Conservation (phyloP, 2,329 filamentous ascomycete species). For the Biscogniauxia mediterranea region DNA sequence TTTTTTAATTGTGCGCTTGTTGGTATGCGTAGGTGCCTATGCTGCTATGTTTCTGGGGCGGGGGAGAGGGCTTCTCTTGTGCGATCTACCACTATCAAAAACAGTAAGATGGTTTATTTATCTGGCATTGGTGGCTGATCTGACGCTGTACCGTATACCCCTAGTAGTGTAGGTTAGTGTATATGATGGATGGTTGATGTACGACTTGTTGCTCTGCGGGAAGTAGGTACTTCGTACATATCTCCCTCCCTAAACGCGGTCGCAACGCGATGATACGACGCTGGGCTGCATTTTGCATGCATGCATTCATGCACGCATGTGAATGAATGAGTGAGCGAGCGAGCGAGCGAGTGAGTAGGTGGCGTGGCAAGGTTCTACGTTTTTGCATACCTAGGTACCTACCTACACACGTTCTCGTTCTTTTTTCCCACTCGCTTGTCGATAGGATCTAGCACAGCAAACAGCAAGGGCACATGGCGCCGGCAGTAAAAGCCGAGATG, state of each 20-base stretch:
- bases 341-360: too few species aligned
- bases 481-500: background rate
- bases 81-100: background rate
- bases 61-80: background rate
- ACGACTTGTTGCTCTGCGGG: background rate
- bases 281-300: slow-evolving; percentile 16
- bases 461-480: background rate
- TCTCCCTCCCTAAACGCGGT: slow-evolving; percentile 1
- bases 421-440: background rate
- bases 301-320: slow-evolving; percentile 1
- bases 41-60: too few species aligned
- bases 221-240: background rate
- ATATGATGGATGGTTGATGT: background rate
- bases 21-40: too few species aligned
- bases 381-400: too few species aligned
- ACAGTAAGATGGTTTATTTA: background rate
- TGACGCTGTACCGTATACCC: slow-evolving; percentile 8
- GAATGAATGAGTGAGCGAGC: background rate
- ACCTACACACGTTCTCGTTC: background rate
- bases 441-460: background rate
- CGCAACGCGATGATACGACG: slow-evolving; percentile 19
- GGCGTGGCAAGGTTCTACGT: too few species aligned
- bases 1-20: too few species aligned
- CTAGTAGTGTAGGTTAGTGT: too few species aligned
- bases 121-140: slow-evolving; percentile 18